Conservation (phyloP, 2,329 filamentous ascomycete genomes). For the Botryosphaeria agaves region DNA sequence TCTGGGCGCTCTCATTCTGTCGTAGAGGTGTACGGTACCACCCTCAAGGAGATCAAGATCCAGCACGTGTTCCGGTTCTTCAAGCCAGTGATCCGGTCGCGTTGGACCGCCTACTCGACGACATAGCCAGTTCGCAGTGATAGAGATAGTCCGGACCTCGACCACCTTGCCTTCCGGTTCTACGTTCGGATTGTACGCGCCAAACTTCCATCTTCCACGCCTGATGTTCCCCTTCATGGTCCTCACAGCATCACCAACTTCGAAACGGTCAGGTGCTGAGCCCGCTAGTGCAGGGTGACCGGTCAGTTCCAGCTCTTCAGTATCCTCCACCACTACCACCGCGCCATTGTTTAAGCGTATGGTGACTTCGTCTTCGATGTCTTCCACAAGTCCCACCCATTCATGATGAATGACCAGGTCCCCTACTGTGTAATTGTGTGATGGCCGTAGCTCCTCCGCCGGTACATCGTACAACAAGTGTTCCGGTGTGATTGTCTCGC, state of each 20-base stretch:
- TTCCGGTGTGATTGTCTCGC: too few species aligned
- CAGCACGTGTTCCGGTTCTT: slow-evolving; percentile 9
- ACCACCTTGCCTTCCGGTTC: slow-evolving; percentile 34
- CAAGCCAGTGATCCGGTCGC: slow-evolving; percentile 3
- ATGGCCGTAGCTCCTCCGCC: slow-evolving; percentile 25
- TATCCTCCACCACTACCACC: slow-evolving; percentile 33
- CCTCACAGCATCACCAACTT: slow-evolving; percentile 30
- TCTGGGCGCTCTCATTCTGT: slow-evolving; percentile 6
- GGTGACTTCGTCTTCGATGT: slow-evolving; percentile 30
- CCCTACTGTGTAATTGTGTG: slow-evolving; percentile 29
- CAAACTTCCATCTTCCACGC: slow-evolving; percentile 34
- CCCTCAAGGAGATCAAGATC: slow-evolving; percentile 24
- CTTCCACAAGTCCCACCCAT: slow-evolving; percentile 37
- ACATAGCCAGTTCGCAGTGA: slow-evolving; percentile 36
- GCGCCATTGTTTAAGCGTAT: slow-evolving; percentile 34
- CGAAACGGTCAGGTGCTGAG: slow-evolving; percentile 23
- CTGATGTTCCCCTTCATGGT: slow-evolving; percentile 35
- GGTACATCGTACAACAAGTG: slow-evolving; percentile 17
- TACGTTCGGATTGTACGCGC: slow-evolving; percentile 32
- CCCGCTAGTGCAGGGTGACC: slow-evolving; percentile 16
- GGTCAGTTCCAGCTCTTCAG: slow-evolving; percentile 26
- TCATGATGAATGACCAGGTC: slow-evolving; percentile 36
- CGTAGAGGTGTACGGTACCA: slow-evolving; percentile 23
- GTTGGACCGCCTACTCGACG: slow-evolving; percentile 12
- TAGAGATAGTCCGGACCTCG: slow-evolving; percentile 24